Evolutionary conservation across 1,139 yeast genomes (phyloP), one percentile per base, ranked within the genome.

Genomic region (Kodamaea suecica): DNA sequence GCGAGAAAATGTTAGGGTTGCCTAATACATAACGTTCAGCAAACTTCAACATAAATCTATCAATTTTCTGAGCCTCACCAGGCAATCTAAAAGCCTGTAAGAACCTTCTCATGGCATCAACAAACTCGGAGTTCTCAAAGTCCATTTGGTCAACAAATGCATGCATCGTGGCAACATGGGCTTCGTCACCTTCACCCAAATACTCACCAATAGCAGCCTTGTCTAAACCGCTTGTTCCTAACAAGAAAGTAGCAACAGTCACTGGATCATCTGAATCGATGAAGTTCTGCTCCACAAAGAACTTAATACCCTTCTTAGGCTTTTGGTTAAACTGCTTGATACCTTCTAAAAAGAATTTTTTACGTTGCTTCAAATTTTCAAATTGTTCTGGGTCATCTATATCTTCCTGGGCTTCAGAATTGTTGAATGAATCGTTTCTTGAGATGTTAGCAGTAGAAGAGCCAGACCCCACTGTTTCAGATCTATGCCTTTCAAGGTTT

Each of bases 11-110:
- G 12, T 70, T 69, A 4, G 97, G 96, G 53, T 92, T 94, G 37
- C 94, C 96, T 44, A 83, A 79, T 25, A 82, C 81, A 53, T 83
- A 94, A 48, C 95, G 72, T 57, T 88, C 96, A 3, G 98, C 98
- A 66, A 94, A 94, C 53, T 94, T 92, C 52, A 92, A 75, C 96
- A 94, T 87, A 53, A 81, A 87, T 50, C 99, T 73, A 67, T 94
- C 98, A 57, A 94, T 90, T 54, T 92, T 92, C 61, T 94, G 99
- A 2, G 97, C 90, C 63, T 94, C 99, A 31, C 99, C 99, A 0
- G 99, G 98, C 40, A 94, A 71, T 55, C 98, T 73, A 61, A 94
- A 94, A 29, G 80, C 73, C 56, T 94, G 98, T 41, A 94, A 70
- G 52, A 87, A 87, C 8, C 66, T 67, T 49, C 98, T 76, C 66